These are phyloP conservation scores for Lachnellula willkommii DNA, from an alignment of 2,329 filamentous ascomycete species.

Conservation along the genomic window DNA sequence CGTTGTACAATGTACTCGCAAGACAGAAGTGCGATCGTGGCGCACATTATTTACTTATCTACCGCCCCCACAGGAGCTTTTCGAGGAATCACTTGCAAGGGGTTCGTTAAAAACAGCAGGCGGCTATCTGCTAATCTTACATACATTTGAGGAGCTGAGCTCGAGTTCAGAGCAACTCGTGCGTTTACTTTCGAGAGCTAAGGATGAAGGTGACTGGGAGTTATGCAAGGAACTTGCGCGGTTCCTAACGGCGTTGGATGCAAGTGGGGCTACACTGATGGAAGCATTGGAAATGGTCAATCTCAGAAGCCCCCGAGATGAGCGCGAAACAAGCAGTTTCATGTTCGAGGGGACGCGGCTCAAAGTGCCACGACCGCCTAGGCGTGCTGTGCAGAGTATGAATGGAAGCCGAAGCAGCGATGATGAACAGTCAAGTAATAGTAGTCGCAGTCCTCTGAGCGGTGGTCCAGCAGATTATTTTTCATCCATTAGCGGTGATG, in stretches of 20 bases:
- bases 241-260: conserved; percentile 91
- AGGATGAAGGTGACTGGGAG: conserved; percentile 85
- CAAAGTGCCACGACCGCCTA: conserved; percentile 23
- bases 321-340: conserved; percentile 33
- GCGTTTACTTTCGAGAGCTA: conserved; percentile 72
- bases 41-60: conserved; percentile 87
- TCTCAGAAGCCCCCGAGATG: conserved; percentile 33
- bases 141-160: conserved; percentile 69
- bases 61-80: conserved; percentile 83
- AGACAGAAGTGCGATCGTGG: conserved; percentile 95
- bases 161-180: conserved; percentile 73
- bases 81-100: conserved; percentile 82
- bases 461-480: conserved; percentile 21
- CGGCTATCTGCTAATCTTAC: conserved; percentile 90
- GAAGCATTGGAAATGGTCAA: conserved; percentile 64
- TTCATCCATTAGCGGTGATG: conserved; percentile 6
- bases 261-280: conserved; percentile 72
- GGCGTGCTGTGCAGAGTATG: conserved; percentile 11
- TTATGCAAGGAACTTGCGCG: conserved; percentile 89
- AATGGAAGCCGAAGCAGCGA: conserved; percentile 34
- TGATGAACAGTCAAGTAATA: conserved; percentile 26
- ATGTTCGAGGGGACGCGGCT: conserved; percentile 35
- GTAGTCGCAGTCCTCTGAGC: conserved; percentile 20
- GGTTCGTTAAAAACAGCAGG: conserved; percentile 91
- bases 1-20: conserved; percentile 92